A percentile compares a stretch with the other conserved stretches of the same genome.
phyloP scores from a whole-genome alignment of 371 early-diverging fungal genomes.

The Amoeboaphelidium protococcarum region DNA sequence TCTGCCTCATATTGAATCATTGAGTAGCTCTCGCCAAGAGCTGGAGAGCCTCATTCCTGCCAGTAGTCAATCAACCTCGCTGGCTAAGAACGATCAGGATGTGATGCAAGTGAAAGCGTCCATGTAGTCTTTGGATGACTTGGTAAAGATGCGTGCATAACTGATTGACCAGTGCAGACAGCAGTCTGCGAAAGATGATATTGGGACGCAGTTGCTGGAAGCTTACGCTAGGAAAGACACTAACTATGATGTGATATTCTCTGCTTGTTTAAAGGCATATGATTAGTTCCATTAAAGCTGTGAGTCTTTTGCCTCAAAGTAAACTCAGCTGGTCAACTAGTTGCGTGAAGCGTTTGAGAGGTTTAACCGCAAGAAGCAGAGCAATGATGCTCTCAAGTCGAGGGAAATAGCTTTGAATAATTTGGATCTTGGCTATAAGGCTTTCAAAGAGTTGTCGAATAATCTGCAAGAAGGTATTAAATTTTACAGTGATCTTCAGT shows the following conservation, averaged over 20 bases:
- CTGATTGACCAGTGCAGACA: not conserved
- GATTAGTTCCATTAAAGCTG: too few species aligned
- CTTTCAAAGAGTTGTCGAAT: not conserved
- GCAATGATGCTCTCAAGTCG: not conserved
- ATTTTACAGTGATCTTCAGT: not conserved
- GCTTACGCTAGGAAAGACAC: not conserved
- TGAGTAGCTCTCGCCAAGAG: not conserved
- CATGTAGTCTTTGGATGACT: not conserved
- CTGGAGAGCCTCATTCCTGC: not conserved
- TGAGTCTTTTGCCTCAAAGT: too few species aligned
- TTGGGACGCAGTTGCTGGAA: not conserved
- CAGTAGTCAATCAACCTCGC: not conserved
- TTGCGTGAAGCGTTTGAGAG: not conserved
- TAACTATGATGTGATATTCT: not conserved
- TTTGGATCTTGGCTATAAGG: not conserved
- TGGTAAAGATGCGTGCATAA: not conserved
- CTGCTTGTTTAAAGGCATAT: too few species aligned
- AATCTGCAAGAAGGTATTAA: not conserved
- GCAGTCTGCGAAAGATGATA: not conserved
- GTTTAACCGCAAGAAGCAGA: not conserved
- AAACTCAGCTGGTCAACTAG: not conserved
- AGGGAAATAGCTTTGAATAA: not conserved
- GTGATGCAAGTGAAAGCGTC: not conserved
- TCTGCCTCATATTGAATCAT: not conserved
- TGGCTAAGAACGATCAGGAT: not conserved